Evolutionary conservation across 73 alveolate species (phyloP).

Genomic region (Effrenium voratum): DNA sequence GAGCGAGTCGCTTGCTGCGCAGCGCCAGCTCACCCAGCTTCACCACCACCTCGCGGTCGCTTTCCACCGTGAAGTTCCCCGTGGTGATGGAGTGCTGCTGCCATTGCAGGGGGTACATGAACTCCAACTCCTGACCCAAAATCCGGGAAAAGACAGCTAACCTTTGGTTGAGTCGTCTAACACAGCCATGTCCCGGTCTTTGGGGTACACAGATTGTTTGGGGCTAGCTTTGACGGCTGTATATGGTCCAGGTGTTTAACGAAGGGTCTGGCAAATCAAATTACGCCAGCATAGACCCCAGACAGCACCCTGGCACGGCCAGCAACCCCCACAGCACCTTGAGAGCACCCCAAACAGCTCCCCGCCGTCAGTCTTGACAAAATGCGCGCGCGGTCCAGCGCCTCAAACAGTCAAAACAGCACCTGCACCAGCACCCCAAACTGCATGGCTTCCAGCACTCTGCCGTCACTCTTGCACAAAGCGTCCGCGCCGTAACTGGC

Average conservation of each 20-base stretch:
- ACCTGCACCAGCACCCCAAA: no score
- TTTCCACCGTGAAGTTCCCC: slow-evolving; percentile 66
- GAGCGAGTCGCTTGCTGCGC: no score
- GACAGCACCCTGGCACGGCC: background rate
- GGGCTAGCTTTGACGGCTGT: no score
- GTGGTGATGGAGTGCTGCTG: slow-evolving; percentile 60
- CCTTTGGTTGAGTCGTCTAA: background rate
- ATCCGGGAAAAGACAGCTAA: background rate
- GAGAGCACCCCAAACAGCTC: no score
- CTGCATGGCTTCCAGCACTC: no score
- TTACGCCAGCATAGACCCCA: background rate
- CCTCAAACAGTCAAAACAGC: no score
- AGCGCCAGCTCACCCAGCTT: slow-evolving; percentile 31
- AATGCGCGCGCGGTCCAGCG: no score
- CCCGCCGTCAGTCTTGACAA: no score
- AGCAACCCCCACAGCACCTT: background rate
- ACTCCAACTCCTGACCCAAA: slow-evolving; percentile 39
- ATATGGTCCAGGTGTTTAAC: background rate
- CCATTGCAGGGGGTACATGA: slow-evolving; percentile 88
- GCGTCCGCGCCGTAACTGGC: no score
- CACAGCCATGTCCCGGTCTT: no score
- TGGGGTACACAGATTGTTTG: no score
- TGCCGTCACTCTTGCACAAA: no score
- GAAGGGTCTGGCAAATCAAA: background rate
- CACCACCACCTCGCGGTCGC: slow-evolving; percentile 47